Evolutionary conservation across 352 stramenopile species (phyloP), one percentile per base, ranked within the genome.

Genomic region (Phytopythium aichiense): DNA sequence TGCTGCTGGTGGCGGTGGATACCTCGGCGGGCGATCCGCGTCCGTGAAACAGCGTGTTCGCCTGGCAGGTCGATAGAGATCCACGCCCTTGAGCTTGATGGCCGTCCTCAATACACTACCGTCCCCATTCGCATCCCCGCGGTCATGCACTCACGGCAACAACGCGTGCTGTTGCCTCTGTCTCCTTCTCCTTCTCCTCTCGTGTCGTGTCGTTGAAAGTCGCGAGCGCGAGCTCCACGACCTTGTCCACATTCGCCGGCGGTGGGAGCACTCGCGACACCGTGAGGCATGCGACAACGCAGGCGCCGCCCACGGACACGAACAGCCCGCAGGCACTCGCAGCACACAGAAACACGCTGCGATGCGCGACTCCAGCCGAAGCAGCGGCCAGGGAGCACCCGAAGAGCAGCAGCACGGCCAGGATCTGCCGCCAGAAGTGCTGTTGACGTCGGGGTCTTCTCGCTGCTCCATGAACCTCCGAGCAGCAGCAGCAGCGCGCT

Each of bases 261-360:
- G 58, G 35, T 22, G 63, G 51, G 15, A 69, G 37, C 25, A 22
- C 51, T 6, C 30, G 25, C 42, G 30, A 51, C 4, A 69, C 8
- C 8, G 54, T 7, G 37, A 53, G 48, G 43, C 45, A 65, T 4
- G 28, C 42, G 18, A 69, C 16, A 13, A 51, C 28, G 51, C 50
- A 69, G 42, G 63, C 64, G 33, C 58, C 48, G 23, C 20, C 22
- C 9, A 50, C 37, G 25, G 58, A 37, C 4, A 31, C 18, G 13
- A 65, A 62, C 63, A 61, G 60, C 3, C 63, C 51, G 8, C 61
- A 8, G 1, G n/a, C 63, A 11, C 63, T 50, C 15, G 35, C 12
- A 6, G 50, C 18, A 31, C 63, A 66, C 33, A 69, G 33, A 1
- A 38, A 12, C 22, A 51, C 46, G 35, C 42, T 48, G 31, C 33